Percentiles rank a stretch among this genome's conserved stretches.
Conservation (phyloP, 192 early-diverging fungal genomes). For the Piromyces finnis region DNA sequence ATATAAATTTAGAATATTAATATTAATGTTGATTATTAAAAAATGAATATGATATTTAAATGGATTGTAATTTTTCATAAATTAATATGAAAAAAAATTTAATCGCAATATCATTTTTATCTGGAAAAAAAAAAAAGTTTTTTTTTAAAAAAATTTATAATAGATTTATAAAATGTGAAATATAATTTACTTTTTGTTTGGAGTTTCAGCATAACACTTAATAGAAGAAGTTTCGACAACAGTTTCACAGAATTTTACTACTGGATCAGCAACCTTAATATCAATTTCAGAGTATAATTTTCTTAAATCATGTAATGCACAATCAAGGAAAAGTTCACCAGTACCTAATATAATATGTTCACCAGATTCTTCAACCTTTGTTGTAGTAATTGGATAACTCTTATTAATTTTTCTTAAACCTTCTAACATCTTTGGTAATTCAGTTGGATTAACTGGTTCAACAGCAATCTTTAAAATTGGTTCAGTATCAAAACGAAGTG, state of each 20-base stretch:
- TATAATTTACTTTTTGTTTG: conserved; percentile 78
- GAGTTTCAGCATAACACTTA: conserved; percentile 92
- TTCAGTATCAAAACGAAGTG: conserved; percentile 61
- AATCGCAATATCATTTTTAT: no score
- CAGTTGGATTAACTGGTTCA: conserved; percentile 93
- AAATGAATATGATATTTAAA: no score
- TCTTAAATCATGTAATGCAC: conserved; percentile 87
- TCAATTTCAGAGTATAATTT: conserved; percentile 89
- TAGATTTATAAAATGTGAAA: no score
- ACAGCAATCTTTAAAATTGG: conserved; percentile 89
- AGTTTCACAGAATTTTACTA: conserved; percentile 88
- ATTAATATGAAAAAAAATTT: no score
- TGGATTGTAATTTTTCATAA: no score
- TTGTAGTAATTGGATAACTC: conserved; percentile 74
- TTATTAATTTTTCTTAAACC: conserved; percentile 92
- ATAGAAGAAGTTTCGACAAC: conserved; percentile 83
- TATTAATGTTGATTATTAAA: no score
- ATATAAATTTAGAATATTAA: background rate
- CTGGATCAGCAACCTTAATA: conserved; percentile 94
- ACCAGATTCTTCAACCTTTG: conserved; percentile 89
- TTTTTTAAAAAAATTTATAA: no score
- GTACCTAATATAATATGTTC: conserved; percentile 90
- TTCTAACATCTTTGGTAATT: conserved; percentile 94
- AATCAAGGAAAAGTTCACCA: conserved; percentile 93
- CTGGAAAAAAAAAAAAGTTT: no score